Base-by-base conservation (phyloP, 164 flowering plant genomes). In the Nymphaea colorata region DNA sequence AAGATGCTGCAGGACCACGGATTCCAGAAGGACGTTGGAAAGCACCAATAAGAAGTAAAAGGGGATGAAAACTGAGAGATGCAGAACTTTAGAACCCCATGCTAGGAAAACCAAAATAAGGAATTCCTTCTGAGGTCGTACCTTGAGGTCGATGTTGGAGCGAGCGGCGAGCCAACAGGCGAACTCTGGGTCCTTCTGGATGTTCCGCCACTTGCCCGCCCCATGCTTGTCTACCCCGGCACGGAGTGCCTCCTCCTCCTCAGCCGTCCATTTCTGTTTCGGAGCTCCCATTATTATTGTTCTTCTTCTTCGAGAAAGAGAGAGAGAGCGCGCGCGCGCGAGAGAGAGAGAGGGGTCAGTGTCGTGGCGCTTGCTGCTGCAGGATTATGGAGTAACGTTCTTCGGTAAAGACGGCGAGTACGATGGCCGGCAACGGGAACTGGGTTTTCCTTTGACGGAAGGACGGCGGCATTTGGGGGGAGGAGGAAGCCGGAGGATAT, bases 241-340 rank as follows among this genome's bases (percentile, higher is more conserved):
- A 6, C 80, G 81, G 1, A 89, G 80, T 2, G 93, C 96, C 51
- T 83, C 91, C 71, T 89, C 96, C 72, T 89, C 96, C 66, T 87
- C 92, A n/a, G 87, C 11, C n/a, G 89, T 87, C 96, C 96, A 89
- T 51, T 89, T 89, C 75, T 87, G 96, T 85, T 89, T 87, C 67
- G 90, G 96, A 74, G 84, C 85, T 15, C 92, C 93, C 96, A 87
- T 89, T 67, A 57, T 62, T 55, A 65, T 55, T 55, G 2, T 55
- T 8, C 59, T 55, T 55, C 36, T 25, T 25, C 36, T 25, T 25
- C 36, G 71, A 65, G 61, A 66, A 61, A 42, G 67, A 44, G 36
- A 25, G 36, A 0, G 36, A 25, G 36, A n/a, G n/a, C n/a, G n/a
- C n/a, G n/a, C n/a, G n/a, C n/a, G n/a, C n/a, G n/a, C n/a, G n/a